Evolutionary conservation across 208 protist genomes (phyloP).

Genomic region (Wallacemonas rigidus): DNA sequence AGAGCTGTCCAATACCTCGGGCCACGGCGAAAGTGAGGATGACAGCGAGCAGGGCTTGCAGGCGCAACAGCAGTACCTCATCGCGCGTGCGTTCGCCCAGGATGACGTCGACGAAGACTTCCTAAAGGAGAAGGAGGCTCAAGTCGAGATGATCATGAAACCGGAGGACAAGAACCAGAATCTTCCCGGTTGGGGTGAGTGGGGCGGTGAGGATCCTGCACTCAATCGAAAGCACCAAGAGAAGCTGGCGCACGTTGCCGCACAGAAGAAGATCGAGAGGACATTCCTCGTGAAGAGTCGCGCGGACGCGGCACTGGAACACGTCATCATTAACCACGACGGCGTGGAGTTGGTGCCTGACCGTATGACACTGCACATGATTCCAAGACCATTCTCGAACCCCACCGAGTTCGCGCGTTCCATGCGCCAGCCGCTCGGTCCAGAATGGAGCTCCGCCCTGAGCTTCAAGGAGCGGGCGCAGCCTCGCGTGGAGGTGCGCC

Average conservation of each 20-base stretch:
- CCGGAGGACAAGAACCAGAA: constrained; percentile 84
- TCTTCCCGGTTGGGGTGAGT: constrained; percentile 93
- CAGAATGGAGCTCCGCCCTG: constrained; percentile 88
- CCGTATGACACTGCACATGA: constrained; percentile 90
- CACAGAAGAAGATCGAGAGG: constrained; percentile 76
- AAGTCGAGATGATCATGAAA: constrained; percentile 86
- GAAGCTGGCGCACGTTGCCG: constrained; percentile 42
- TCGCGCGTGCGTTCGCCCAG: constrained; percentile 90
- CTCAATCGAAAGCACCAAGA: constrained; percentile 84
- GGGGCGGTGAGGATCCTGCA: constrained; percentile 81
- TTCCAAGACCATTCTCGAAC: constrained; percentile 91
- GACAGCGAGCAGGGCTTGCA: constrained; percentile 36
- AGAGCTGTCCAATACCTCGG: neutral
- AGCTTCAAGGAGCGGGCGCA: constrained; percentile 83
- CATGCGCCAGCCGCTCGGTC: constrained; percentile 87
- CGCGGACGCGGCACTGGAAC: constrained; percentile 82
- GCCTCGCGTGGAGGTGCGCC: constrained; percentile 80
- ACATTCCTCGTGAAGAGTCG: constrained; percentile 82
- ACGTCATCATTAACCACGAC: constrained; percentile 95
- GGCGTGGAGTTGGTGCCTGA: constrained; percentile 89
- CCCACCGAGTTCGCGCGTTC: constrained; percentile 89
- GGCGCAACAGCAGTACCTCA: constrained; percentile 85
- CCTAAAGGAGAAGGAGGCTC: constrained; percentile 82
- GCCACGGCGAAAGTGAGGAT: constrained; percentile 2
- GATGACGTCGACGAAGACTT: constrained; percentile 93